Base-by-base conservation (phyloP, 73 alveolate species). In the Uronychia setigera region DNA sequence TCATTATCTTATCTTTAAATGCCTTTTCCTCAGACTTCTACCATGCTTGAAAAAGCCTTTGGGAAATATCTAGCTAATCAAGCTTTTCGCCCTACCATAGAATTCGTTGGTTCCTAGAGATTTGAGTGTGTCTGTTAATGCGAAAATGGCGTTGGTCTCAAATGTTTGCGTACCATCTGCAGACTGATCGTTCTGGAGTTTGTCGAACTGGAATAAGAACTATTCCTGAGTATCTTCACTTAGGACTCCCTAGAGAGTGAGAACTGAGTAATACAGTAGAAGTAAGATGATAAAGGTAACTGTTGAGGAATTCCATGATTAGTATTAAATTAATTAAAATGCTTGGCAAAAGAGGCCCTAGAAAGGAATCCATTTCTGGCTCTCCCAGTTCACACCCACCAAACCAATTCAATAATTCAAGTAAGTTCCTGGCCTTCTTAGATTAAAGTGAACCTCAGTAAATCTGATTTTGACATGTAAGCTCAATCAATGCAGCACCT, bases 11-110 rank as follows among this genome's bases (percentile, higher is more conserved):
- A 11, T 46, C 67, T 46, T 46, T 5, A 19, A 46, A 46, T 5
- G 67, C 67, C 19, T 46, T 46, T 19, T 46, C 67, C 19, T 46
- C 67, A 5, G n/a, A 5, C 67, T 46, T 46, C 67, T 46, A 19
- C 67, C 67, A 46, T 5, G n/a, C 19, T 5, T 46, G 5, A 46
- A 46, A 46, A 5, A 46, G 5, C 67, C 67, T 46, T 19, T 46
- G 67, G 5, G 67, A 46, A 19, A 46, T 46, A 46, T 46, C 67
- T 46, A 19, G 67, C 67, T 5, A 11, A 5, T 11, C n/a, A 46
- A 19, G n/a, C 67, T 46, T 46, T n/a, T n/a, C n/a, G n/a, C n/a
- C 67, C 67, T 46, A 46, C 67, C 67, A 46, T 46, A 46, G 67
- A 46, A 46, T 46, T 46, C 67, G 67, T 46, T 46, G 19, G 19